Evolutionary conservation across 805 yeast species (phyloP), one percentile per base, ranked within the genome.

Genomic region (Monosporozyma solicola): DNA sequence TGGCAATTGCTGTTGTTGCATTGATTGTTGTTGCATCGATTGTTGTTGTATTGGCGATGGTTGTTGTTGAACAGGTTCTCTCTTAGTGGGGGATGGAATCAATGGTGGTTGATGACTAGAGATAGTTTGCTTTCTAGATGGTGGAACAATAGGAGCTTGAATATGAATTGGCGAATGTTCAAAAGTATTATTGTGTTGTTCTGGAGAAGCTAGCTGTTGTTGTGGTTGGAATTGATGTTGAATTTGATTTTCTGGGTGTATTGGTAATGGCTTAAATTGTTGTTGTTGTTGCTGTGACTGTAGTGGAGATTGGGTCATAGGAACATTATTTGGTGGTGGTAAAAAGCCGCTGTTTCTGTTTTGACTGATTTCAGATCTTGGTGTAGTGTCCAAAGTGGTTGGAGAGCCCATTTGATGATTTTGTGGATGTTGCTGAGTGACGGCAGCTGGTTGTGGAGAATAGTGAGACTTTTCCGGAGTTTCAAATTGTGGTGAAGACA

Each of bases 131-230:
- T 78, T 80, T 64, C 84, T 74, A 1, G 83, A 71, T 41, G 83
- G 84, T 20, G 84, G 85, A 39, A 82, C 79, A 3, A 77, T 76
- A 5, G 84, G 84, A 3, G 80, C 75, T 43, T 71, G 71, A 41
- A 67, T 67, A 48, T 63, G 67, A 6, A 64, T 58, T 35, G 58
- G 64, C 24, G 54, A 57, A 27, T 41, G 49, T 25, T 52, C 57
- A 5, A 47, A 41, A 11, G 32, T 24, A 3, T 41, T 37, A 44
- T n/a, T 53, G 57, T 58, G 47, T 57, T 61, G 27, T 59, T 53
- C 51, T 57, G 58, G 52, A 57, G 59, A 47, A 62, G 60, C 37
- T 59, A 60, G 47, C 56, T 58, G 41, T 61, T 47, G 49, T 16
- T 27, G 32, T 15, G 9, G 9, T 33, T 32, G 48, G 20, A 31